Percentiles rank a stretch among this genome's conserved stretches.
Evolutionary conservation across 192 early-diverging fungal species (phyloP).

Genomic region (Coemansia sp.): DNA sequence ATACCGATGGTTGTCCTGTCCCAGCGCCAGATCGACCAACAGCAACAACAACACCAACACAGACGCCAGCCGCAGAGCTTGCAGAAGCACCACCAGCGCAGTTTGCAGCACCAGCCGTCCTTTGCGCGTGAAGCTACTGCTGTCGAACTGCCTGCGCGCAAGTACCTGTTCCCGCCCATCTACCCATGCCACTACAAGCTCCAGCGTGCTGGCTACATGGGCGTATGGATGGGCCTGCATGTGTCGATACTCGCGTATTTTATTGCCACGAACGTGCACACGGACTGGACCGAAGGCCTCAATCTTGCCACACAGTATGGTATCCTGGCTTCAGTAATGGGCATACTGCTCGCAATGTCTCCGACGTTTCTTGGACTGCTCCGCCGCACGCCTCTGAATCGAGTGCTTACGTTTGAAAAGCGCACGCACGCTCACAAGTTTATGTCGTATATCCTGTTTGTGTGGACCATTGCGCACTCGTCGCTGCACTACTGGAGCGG

Average conservation of each 20-base stretch:
- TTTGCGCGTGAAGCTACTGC: conserved; percentile 14
- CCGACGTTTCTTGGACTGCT: conserved; percentile 65
- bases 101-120: conserved; percentile 12
- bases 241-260: conserved; percentile 39
- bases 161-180: conserved; percentile 39
- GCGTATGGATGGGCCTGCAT: conserved; percentile 38
- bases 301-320: conserved; percentile 47
- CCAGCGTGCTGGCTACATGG: conserved; percentile 49
- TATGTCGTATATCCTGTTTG: conserved; percentile 63
- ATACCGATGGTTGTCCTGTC: neutral
- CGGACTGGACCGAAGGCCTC: conserved; percentile 44
- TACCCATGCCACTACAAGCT: conserved; percentile 54
- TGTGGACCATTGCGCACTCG: conserved; percentile 66
- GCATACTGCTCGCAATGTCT: conserved; percentile 62
- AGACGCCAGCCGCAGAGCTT: neutral
- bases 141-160: conserved; percentile 24
- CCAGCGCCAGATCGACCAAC: neutral
- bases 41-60: neutral
- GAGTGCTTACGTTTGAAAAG: conserved; percentile 66
- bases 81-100: neutral
- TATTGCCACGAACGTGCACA: conserved; percentile 14
- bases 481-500: conserved; percentile 50
- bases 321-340: conserved; percentile 48
- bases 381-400: conserved; percentile 58
- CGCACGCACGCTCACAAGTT: conserved; percentile 74